A percentile compares a stretch with the other conserved stretches of the same genome.
phyloP scores from a whole-genome alignment of 2,329 filamentous ascomycete genomes.

The Aaosphaeria pasadenensis region DNA sequence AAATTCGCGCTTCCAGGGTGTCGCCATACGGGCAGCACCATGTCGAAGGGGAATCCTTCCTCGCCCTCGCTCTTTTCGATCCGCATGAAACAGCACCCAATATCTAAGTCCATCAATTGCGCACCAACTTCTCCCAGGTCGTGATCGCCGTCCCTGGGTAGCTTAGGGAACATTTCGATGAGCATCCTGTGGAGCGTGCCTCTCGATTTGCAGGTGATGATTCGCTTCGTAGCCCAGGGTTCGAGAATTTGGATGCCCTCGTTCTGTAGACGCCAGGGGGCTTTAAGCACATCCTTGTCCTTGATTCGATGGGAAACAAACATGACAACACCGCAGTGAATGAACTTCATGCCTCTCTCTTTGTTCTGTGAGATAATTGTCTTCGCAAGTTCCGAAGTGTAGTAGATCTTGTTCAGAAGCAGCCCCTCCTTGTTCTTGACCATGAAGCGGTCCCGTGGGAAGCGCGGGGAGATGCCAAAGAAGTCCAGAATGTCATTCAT shows the following conservation, averaged over 20 bases:
- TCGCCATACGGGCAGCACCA: conserved; percentile 92
- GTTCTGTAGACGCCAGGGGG: conserved; percentile 89
- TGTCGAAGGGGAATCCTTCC: conserved; percentile 66
- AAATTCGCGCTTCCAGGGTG: conserved; percentile 89
- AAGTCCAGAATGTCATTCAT: conserved; percentile 76
- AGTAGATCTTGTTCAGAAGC: conserved; percentile 94
- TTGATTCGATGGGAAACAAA: conserved; percentile 69
- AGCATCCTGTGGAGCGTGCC: conserved; percentile 79
- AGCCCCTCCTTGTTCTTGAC: conserved; percentile 88
- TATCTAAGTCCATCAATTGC: conserved; percentile 71
- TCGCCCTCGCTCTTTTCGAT: conserved; percentile 69
- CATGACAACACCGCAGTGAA: conserved; percentile 97
- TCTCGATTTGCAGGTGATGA: conserved; percentile 72
- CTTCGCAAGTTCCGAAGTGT: conserved; percentile 79
- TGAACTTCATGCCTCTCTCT: conserved; percentile 87
- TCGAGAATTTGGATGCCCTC: conserved; percentile 91
- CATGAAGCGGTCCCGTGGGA: conserved; percentile 90
- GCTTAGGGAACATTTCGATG: conserved; percentile 94
- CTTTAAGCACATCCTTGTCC: conserved; percentile 91
- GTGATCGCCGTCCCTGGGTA: conserved; percentile 70
- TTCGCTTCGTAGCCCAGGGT: conserved; percentile 80
- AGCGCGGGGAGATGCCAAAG: conserved; percentile 78
- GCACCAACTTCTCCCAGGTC: conserved; percentile 85
- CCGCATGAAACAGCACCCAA: conserved; percentile 87
- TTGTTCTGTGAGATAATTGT: conserved; percentile 87